Conservation (phyloP, 805 yeast species). For the Starmerella vitae region DNA sequence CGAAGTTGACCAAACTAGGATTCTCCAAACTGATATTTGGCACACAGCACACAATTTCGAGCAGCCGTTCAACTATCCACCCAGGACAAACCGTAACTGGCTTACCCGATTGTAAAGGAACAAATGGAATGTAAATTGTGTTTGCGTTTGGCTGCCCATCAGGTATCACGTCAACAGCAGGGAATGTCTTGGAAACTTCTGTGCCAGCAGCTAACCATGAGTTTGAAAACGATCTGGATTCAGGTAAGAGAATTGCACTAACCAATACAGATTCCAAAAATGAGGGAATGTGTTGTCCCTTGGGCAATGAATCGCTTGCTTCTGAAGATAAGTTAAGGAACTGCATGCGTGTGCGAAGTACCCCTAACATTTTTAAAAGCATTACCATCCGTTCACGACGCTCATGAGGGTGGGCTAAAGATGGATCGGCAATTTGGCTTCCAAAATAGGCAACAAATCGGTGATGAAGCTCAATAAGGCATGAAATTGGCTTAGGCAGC, state of each 20-base stretch:
- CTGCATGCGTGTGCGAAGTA: slow-evolving; percentile 55
- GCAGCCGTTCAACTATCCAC: slow-evolving; percentile 70
- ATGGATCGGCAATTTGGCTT: slow-evolving; percentile 49
- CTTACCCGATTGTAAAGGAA: slow-evolving; percentile 18
- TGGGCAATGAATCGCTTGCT: slow-evolving; percentile 15
- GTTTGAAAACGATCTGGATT: slow-evolving; percentile 52
- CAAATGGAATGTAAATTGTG: slow-evolving; percentile 23
- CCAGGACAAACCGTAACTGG: slow-evolving; percentile 76
- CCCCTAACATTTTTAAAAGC: slow-evolving; percentile 49
- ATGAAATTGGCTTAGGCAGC: slow-evolving; percentile 58
- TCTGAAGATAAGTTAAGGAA: slow-evolving; percentile 38
- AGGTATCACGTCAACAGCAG: not conserved
- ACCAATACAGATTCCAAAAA: slow-evolving; percentile 69
- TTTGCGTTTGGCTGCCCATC: slow-evolving; percentile 15
- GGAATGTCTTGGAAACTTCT: slow-evolving; percentile 21
- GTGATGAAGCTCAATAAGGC: slow-evolving; percentile 51
- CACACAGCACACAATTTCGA: slow-evolving; percentile 61
- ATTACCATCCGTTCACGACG: slow-evolving; percentile 59
- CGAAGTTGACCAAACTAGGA: slow-evolving; percentile 63
- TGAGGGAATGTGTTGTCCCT: slow-evolving; percentile 46
- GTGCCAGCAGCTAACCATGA: slow-evolving; percentile 55
- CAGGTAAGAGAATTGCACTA: slow-evolving; percentile 67
- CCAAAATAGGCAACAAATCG: slow-evolving; percentile 53
- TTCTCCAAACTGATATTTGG: slow-evolving; percentile 64
- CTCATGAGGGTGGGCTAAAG: slow-evolving; percentile 35